Base-by-base conservation (phyloP, 2,329 filamentous ascomycete genomes). In the Passalora sequoiae region DNA sequence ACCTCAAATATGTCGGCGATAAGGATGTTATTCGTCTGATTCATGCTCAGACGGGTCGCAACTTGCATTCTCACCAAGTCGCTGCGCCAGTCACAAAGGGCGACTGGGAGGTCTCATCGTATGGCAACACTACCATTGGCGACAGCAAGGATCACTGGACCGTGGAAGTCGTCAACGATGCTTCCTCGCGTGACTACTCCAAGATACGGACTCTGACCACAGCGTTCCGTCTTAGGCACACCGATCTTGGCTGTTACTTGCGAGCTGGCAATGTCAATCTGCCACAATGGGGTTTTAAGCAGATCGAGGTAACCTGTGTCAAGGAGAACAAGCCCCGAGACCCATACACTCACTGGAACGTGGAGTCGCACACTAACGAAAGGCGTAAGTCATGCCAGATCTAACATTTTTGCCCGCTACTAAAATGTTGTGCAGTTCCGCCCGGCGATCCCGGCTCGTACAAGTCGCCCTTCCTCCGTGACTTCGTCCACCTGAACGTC, bases 211-310 rank as follows among this genome's bases (percentile, higher is more conserved):
- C 92, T 22, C 76, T 98, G 51, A 97, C 92, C 6, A 95, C 91
- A 5, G 80, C 86, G 8, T 96, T 98, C 78, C 83, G 94, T 53
- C 74, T 98, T 44, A 87, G 77, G 67, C 89, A 98, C 65, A 74
- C 79, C 30, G 75, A 81, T 43, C 75, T 97, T 43, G 86, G 86
- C 55, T 98, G 92, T 69, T 98, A 98, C 65, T 80, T 98, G 38
- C 84, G 89, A 53, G 94, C 92, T 47, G 91, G 89, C 57, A 98
- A 94, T 60, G 85, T 89, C 59, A 98, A 97, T 69, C 76, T 98
- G 52, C 92, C 92, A 39, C 92, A 97, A 65, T 98, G 92, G 92
- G 92, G 92, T 65, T 98, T 98, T 77, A 96, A 97, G 73, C 92
- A 98, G 70, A 97, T 98, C 54, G 92, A 98, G 71, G 89, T 92